phyloP scores from a whole-genome alignment of 2,329 filamentous ascomycete genomes.

The Ophiostoma sp. region DNA sequence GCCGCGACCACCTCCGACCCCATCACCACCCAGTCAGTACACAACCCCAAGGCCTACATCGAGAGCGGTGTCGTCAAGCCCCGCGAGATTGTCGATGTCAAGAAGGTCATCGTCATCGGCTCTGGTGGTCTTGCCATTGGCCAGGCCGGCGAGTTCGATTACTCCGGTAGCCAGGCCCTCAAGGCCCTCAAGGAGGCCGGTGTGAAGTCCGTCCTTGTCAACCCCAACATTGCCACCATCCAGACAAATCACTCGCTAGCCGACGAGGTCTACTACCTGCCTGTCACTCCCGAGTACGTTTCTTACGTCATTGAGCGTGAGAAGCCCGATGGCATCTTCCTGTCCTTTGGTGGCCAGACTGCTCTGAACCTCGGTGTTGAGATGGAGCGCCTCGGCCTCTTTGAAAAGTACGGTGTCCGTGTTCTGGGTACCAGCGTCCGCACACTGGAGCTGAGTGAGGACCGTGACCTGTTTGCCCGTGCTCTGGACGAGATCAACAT shows the following conservation, averaged over 20 bases:
- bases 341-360: conserved; percentile 96
- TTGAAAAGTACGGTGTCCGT: conserved; percentile 91
- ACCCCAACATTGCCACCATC: conserved; percentile 98
- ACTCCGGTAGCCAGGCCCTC: conserved; percentile 93
- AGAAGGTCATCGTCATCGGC: conserved; percentile 95
- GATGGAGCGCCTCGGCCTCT: conserved; percentile 93
- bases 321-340: conserved; percentile 91
- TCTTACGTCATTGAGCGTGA: conserved; percentile 96
- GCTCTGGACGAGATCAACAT: conserved; percentile 96
- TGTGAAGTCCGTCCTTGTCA: conserved; percentile 96
- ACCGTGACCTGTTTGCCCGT: conserved; percentile 92
- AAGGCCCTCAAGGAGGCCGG: conserved; percentile 97
- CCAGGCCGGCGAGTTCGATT: conserved; percentile 97
- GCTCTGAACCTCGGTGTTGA: conserved; percentile 93
- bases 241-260: conserved; percentile 96
- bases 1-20: conserved; percentile 39
- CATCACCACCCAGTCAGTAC: conserved; percentile 58
- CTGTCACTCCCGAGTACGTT: conserved; percentile 96
- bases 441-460: conserved; percentile 90
- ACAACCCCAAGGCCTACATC: conserved; percentile 80
- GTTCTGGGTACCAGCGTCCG: conserved; percentile 92
- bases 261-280: conserved; percentile 99
- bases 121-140: conserved; percentile 94
- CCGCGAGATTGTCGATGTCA: conserved; percentile 75
- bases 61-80: conserved; percentile 82